A percentile compares a stretch with the other conserved stretches of the same genome.
These are phyloP conservation scores for Ophiorrhiza pumila DNA, from an alignment of 257 asterid species.

Conservation along the genomic window DNA sequence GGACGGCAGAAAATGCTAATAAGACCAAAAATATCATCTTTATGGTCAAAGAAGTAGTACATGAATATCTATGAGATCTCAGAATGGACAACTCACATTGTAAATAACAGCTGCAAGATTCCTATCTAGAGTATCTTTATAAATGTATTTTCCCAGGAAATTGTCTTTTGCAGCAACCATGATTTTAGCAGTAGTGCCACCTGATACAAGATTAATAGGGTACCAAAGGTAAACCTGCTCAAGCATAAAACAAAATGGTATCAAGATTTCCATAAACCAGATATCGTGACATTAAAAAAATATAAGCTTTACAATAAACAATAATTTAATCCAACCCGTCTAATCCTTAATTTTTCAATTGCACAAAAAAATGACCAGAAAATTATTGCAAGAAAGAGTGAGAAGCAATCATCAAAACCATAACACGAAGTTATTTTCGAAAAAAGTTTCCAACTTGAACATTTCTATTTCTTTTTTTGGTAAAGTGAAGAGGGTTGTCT, in stretches of 20 bases:
- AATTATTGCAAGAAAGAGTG: neutral
- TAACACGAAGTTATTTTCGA: neutral
- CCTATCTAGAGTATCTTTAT: constrained; percentile 89
- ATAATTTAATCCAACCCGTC: neutral
- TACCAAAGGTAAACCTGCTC: constrained; percentile 94
- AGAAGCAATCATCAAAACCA: neutral
- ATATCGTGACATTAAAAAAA: neutral
- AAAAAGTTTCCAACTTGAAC: neutral
- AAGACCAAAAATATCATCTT: neutral
- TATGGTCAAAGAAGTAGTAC: neutral
- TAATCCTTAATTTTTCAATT: neutral
- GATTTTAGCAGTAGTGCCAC: constrained; percentile 95
- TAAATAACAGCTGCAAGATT: constrained; percentile 92
- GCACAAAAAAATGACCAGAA: neutral
- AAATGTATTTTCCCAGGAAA: constrained; percentile 86
- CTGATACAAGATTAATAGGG: constrained; percentile 84
- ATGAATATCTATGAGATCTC: neutral
- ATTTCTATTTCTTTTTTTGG: neutral
- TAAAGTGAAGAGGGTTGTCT: neutral
- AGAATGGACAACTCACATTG: constrained; percentile 44
- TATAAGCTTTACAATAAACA: neutral
- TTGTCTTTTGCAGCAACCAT: constrained; percentile 96
- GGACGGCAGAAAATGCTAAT: neutral
- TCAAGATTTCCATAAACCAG: constrained; percentile 11
- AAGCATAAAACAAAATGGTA: constrained; percentile 18